Percentiles rank a stretch among this genome's conserved stretches.
Evolutionary conservation across 306 rosid genomes (phyloP).

Genomic region (Dryas octopetala): DNA sequence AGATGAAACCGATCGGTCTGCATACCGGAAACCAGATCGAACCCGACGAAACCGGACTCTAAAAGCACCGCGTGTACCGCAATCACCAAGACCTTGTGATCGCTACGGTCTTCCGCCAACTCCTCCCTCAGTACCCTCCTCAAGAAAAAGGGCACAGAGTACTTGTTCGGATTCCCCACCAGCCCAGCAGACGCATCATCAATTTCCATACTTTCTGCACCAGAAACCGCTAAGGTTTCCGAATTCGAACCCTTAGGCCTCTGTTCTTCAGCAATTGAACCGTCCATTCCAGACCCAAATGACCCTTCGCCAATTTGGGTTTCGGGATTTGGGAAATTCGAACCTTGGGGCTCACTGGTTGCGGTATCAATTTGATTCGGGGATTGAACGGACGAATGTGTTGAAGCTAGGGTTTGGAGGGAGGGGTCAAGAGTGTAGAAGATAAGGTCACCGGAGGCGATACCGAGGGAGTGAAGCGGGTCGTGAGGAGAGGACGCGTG

Average conservation of each 20-base stretch:
- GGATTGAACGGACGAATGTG: neutral
- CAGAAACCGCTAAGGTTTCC: neutral
- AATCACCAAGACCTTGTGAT: conserved; percentile 44
- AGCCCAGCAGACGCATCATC: conserved; percentile 39
- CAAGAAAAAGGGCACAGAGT: conserved; percentile 46
- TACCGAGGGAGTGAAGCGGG: conserved; percentile 53
- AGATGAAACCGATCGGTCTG: conserved; percentile 29
- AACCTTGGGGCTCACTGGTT: conserved; percentile 3
- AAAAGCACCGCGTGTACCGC: conserved; percentile 64
- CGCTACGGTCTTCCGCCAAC: conserved; percentile 33
- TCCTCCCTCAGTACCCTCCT: conserved; percentile 51
- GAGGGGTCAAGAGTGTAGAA: conserved; percentile 57
- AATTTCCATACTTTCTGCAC: conserved; percentile 28
- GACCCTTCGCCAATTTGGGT: neutral
- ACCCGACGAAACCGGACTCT: conserved; percentile 70
- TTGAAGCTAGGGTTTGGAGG: conserved; percentile 8
- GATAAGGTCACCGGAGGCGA: conserved; percentile 70
- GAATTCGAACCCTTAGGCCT: conserved; percentile 13
- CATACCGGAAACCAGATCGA: conserved; percentile 38
- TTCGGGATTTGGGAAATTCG: neutral
- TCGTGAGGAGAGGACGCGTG: conserved; percentile 38
- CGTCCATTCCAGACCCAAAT: neutral
- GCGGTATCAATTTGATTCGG: neutral
- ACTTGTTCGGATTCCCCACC: conserved; percentile 8
- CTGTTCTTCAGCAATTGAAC: conserved; percentile 10